Conservation (phyloP, 257 asterid species). For the Scutellaria baicalensis region DNA sequence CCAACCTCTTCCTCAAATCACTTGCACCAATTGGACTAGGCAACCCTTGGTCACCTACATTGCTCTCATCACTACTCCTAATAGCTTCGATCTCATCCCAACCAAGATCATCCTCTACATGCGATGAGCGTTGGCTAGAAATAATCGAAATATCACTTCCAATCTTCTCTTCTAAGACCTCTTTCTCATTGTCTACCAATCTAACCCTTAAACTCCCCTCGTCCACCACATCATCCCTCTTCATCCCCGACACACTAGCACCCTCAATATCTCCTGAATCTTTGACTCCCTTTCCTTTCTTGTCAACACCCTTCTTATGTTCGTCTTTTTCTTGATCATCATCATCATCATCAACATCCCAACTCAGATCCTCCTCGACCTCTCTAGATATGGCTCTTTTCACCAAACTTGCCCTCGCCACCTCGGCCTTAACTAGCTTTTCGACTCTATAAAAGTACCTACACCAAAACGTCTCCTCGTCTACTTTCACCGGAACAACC, state of each 20-base stretch:
- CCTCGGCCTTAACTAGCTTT: slow-evolving; percentile 55
- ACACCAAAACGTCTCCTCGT: slow-evolving; percentile 67
- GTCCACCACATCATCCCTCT: slow-evolving; percentile 24
- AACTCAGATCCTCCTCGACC: slow-evolving; percentile 71
- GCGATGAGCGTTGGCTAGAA: slow-evolving; percentile 56
- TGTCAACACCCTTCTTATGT: slow-evolving; percentile 23
- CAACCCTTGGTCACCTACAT: slow-evolving; percentile 19
- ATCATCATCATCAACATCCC: slow-evolving; percentile 76
- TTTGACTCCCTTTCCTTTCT: slow-evolving; percentile 24
- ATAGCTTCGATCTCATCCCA: slow-evolving; percentile 92
- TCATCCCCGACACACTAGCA: slow-evolving; percentile 32
- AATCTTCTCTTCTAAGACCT: slow-evolving; percentile 53
- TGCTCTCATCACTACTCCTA: slow-evolving; percentile 54
- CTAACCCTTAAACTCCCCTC: slow-evolving; percentile 32
- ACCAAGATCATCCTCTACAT: slow-evolving; percentile 62
- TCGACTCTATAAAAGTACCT: slow-evolving; percentile 72
- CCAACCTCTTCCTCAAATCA: slow-evolving; percentile 38
- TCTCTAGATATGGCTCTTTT: slow-evolving; percentile 52
- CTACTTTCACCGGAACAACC: slow-evolving; percentile 56
- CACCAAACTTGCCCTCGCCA: slow-evolving; percentile 56
- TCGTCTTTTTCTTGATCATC: slow-evolving; percentile 14
- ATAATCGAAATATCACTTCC: slow-evolving; percentile 75
- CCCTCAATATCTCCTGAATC: slow-evolving; percentile 18
- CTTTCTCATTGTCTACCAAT: slow-evolving; percentile 36
- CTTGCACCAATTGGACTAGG: neutral